Conservation (phyloP, 345 rosid genomes). For the Linum tenue region DNA sequence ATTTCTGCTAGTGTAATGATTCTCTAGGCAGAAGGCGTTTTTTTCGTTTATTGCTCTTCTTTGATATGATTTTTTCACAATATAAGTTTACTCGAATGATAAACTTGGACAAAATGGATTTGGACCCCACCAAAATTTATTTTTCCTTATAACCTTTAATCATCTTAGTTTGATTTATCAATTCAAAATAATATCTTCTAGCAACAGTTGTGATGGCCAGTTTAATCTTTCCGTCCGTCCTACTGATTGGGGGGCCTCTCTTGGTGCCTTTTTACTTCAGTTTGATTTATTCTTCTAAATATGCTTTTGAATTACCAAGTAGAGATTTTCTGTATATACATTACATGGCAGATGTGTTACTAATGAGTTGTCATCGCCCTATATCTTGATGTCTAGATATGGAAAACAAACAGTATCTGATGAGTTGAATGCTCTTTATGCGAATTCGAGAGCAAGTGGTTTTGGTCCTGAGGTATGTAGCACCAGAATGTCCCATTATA, state of each 20-base stretch:
- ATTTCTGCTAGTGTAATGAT: too few species aligned
- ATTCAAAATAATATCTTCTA: neutral
- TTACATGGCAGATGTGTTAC: too few species aligned
- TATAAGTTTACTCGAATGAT: too few species aligned
- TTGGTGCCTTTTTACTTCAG: neutral
- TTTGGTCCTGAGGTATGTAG: conserved; percentile 71
- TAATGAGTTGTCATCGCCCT: neutral
- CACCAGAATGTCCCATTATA: neutral
- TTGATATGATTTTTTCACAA: neutral
- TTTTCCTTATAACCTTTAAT: too few species aligned
- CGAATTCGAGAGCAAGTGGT: conserved; percentile 71
- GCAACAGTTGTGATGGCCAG: neutral
- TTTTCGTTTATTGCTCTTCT: neutral
- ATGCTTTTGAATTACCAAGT: neutral
- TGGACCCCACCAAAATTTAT: too few species aligned
- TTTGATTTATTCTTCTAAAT: neutral
- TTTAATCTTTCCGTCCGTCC: neutral
- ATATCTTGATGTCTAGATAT: conserved; percentile 35
- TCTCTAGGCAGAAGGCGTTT: too few species aligned
- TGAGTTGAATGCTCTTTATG: conserved; percentile 63
- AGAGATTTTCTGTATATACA: neutral
- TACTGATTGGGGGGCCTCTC: neutral
- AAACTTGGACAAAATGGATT: neutral
- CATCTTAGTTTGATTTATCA: too few species aligned
- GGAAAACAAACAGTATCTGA: conserved; percentile 73